Conservation (phyloP, 495 filamentous ascomycete genomes). For the Aspergillus carlsbadensis region DNA sequence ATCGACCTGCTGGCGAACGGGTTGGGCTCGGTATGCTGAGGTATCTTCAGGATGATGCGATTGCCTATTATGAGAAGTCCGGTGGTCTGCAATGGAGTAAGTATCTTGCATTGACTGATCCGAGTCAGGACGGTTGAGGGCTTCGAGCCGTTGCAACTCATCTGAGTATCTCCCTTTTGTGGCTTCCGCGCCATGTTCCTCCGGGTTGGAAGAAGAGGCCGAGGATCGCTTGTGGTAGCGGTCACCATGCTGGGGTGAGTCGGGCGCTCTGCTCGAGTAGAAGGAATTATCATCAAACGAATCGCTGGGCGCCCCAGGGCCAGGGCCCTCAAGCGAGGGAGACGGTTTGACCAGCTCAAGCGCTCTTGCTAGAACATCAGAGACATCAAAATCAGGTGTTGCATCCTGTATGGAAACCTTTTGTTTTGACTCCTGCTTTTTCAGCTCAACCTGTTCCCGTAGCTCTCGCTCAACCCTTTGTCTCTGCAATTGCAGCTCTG, state of each 20-base stretch:
- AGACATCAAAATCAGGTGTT: slow-evolving; percentile 70
- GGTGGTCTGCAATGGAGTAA: slow-evolving; percentile 46
- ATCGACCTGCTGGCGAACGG: slow-evolving; percentile 27
- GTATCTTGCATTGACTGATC: slow-evolving; percentile 49
- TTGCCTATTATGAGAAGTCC: slow-evolving; percentile 32
- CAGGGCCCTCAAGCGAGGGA: slow-evolving; percentile 51
- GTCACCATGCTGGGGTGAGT: slow-evolving; percentile 40
- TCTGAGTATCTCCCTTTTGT: slow-evolving; percentile 37
- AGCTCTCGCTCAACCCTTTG: slow-evolving; percentile 76
- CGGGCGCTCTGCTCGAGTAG: slow-evolving; percentile 78
- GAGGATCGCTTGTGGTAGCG: slow-evolving; percentile 30
- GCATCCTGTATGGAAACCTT: slow-evolving; percentile 57
- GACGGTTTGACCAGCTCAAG: slow-evolving; percentile 68
- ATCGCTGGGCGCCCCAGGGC: slow-evolving; percentile 60
- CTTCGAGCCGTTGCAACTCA: slow-evolving; percentile 51
- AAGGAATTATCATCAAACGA: slow-evolving; percentile 93
- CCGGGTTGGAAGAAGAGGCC: slow-evolving; percentile 24
- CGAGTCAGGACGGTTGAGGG: slow-evolving; percentile 42
- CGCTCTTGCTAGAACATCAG: slow-evolving; percentile 70
- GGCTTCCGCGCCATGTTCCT: slow-evolving; percentile 23
- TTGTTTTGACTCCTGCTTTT: slow-evolving; percentile 53
- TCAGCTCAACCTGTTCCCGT: slow-evolving; percentile 71
- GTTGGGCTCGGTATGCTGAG: slow-evolving; percentile 19
- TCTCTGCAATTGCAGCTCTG: slow-evolving; percentile 77
- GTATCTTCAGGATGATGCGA: slow-evolving; percentile 20